Conservation (phyloP, 2,329 filamentous ascomycete species). For the Beauveria sp. region DNA sequence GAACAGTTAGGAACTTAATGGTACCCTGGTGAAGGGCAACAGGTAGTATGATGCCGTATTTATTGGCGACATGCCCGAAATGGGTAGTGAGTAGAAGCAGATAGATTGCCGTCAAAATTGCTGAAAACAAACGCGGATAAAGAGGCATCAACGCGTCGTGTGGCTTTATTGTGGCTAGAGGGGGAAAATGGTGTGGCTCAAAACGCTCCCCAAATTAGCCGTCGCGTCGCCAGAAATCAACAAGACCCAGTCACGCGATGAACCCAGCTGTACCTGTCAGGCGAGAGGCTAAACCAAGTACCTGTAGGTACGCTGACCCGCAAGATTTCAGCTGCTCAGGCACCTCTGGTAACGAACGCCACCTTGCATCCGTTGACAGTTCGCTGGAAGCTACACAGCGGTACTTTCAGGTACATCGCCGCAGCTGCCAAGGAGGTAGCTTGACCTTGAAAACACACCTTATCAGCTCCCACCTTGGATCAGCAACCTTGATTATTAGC, state of each 20-base stretch:
- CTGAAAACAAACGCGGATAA: too few species aligned
- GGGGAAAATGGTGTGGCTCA: background rate
- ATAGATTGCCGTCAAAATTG: too few species aligned
- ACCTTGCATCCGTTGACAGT: background rate
- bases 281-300: constrained; percentile 1
- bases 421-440: background rate
- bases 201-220: background rate
- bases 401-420: background rate
- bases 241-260: constrained; percentile 4
- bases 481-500: background rate
- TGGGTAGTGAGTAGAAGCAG: too few species aligned
- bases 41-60: too few species aligned
- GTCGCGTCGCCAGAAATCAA: background rate
- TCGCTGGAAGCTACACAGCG: background rate
- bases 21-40: too few species aligned
- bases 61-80: too few species aligned
- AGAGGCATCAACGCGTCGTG: background rate
- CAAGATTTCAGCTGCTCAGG: background rate
- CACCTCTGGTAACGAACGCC: background rate
- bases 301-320: background rate
- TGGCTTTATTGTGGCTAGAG: constrained; percentile 6
- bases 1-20: too few species aligned
- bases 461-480: background rate
- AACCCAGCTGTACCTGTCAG: constrained; percentile 4
- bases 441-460: background rate